phyloP scores from a whole-genome alignment of 1,139 yeast species.

The Geotrichum fermentans region DNA sequence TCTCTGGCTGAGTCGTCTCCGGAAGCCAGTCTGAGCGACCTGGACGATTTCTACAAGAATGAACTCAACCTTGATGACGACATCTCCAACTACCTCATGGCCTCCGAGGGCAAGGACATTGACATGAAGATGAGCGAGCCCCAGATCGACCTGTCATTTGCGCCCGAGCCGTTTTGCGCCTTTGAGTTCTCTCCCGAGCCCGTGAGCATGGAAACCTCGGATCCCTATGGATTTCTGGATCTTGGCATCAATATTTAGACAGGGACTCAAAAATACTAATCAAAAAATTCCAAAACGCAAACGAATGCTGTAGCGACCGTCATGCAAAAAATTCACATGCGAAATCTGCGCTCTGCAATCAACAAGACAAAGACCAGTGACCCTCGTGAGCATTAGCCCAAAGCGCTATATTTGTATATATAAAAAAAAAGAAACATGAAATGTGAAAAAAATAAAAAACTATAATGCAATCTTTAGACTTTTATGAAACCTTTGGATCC shows the following conservation, averaged over 20 bases:
- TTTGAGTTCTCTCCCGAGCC: constrained; percentile 15
- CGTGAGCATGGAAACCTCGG: not conserved
- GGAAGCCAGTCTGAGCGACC: not conserved
- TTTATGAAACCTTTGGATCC: too few relatives aligned
- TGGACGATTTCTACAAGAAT: constrained; percentile 7
- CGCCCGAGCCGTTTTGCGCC: constrained; percentile 14
- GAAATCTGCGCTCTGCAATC: too few relatives aligned
- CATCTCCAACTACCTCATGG: not conserved
- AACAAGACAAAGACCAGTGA: too few relatives aligned
- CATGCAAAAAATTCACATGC: too few relatives aligned
- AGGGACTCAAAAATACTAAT: not conserved
- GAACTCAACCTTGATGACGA: not conserved
- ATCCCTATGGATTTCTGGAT: constrained; percentile 16
- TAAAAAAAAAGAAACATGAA: not conserved
- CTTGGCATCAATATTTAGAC: constrained; percentile 13
- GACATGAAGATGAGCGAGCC: too few relatives aligned
- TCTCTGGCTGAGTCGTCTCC: constrained; percentile 3
- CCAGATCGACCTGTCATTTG: not conserved
- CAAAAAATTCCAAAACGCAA: not conserved
- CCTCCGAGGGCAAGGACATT: not conserved
- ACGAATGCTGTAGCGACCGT: too few relatives aligned
- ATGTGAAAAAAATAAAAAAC: not conserved
- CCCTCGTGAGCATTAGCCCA: too few relatives aligned
- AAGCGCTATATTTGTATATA: too few relatives aligned
- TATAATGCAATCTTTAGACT: too few relatives aligned